Evolutionary conservation across 2,329 filamentous ascomycete species (phyloP), one percentile per base, ranked within the genome.

Genomic region (Hypoxylon sp.): DNA sequence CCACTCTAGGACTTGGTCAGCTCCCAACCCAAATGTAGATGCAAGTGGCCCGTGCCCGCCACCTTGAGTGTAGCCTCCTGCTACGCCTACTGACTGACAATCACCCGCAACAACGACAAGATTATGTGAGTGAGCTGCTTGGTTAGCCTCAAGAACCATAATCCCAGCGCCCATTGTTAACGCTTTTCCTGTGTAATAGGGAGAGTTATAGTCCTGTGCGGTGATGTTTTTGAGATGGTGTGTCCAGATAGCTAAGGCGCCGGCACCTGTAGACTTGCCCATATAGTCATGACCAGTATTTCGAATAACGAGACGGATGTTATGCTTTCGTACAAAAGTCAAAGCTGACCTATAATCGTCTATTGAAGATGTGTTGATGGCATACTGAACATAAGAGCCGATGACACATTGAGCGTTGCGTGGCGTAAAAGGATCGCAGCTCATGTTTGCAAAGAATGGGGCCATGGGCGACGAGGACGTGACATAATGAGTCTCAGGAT

Each of bases 31-130:
- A 53, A 85, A 87, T n/a, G 75, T 78, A 2, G 84, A 85, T 29
- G 79, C 81, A 0, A 91, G 80, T 0, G 84, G 80, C 0, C 83
- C 84, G 73, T 90, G 87, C 0, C 90, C 89, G 13, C 87, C 89
- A 4, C 88, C 88, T 74, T 89, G 86, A 2, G 81, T 84, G 71
- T 86, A 91, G 0, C 89, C 89, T 14, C 89, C 89, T 0, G 86
- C 84, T 6, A 88, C 71, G 1, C 88, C 88, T 4, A 91, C 88
- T 0, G 84, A 86, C 0, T 83, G 78, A 69, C 84, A 86, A 55
- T 84, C 81, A 1, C 86, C 86, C 9, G 80, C 81, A 2, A 88
- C 80, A 5, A 86, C 79, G 11, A 81, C 75, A 1, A 86, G 68
- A 35, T 83, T 81, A 2, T 60, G 22, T 1, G 72, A 68, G 31